Base-by-base conservation (phyloP, 202 grass and related monocot genomes). In the Digitaria exilis region DNA sequence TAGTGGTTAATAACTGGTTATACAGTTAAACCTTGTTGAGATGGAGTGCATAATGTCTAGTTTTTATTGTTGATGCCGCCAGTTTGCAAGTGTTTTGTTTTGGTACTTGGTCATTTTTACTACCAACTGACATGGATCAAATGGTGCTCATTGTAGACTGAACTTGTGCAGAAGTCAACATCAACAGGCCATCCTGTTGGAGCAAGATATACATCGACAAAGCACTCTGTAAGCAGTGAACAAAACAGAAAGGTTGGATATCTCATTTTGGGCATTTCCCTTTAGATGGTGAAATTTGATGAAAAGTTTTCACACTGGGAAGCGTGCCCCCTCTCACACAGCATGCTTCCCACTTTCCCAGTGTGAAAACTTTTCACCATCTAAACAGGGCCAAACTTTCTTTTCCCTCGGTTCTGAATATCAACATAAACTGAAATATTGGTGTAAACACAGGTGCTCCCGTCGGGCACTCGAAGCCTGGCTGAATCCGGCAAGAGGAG, bases 181-280 rank as follows among this genome's bases (percentile, higher is more conserved):
- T 19, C 71, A 35, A 43, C 60, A 69, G 35, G 49, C 24, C 68
- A 82, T 67, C 41, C 5, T 45, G 25, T 28, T 46, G 73, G 61
- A 44, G 79, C 73, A 86, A 79, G 50, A 56, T 75, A 52, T 69
- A 45, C 26, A 1, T 24, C 7, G 43, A 19, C 50, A 62, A 83
- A 86, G 28, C 32, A 24, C 14, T 13, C 41, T 54, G 21, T 31
- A 26, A 83, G 32, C 74, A 79, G 54, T 67, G 74, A 86, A 73
- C 73, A 74, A 75, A 75, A 69, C 7, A 83, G 67, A 83, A 86
- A 86, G 79, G 88, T 89, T 63, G 0, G 68, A 83, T 28, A 22
- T 69, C 8, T 10, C 48, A 18, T n/a, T 46, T 56, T 32, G 25
- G 26, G 9, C 32, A 48, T 41, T 60, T 31, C 44, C 29, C 39